Evolutionary conservation across 2,329 filamentous ascomycete species (phyloP), one percentile per base, ranked within the genome.

Genomic region (Calonectria fujianensis): DNA sequence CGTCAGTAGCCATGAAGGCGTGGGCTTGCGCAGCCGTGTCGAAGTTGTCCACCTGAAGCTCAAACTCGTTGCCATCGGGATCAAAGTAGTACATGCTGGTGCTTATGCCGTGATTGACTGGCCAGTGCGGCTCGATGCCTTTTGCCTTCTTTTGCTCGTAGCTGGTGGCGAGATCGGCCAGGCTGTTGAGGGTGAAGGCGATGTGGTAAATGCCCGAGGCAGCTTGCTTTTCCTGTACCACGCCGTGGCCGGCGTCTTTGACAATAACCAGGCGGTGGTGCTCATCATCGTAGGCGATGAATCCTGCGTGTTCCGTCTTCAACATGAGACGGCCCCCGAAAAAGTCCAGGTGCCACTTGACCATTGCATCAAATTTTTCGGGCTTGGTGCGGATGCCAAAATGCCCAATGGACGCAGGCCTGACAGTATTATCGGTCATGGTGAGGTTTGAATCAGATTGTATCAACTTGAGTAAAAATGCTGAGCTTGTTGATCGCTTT

Each of bases 21-120:
- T 27, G 69, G 1, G 72, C 69, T 9, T 74, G 65, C 24, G 67
- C 72, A 18, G 54, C 48, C 7, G 72, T 74, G 32, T 72, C 65
- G 31, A 76, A 76, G 24, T 72, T 74, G 29, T 74, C 74, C 2
- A 76, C 72, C 27, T 74, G 74, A 1, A 61, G 57, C 66, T 76
- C 74, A 3, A 76, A 29, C 39, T 65, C 31, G 32, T 76, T 76
- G 10, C 74, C 72, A 31, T 76, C 74, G 0, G 74, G 74, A 27
- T 74, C 74, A 9, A 57, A 52, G n/a, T 76, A 74, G 32, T 76
- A 76, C 39, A 74, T 74, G 41, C 69, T 70, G 4, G 72, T 76
- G 7, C 68, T 76, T 1, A 70, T 70, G 27, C 69, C 74, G n/a
- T 76, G 74, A 45, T 74, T 76, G 20, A 76, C 65, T n/a, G 29